These are phyloP conservation scores for Emmonsia crescens DNA, from an alignment of 2,329 filamentous ascomycete species.

Conservation along the genomic window DNA sequence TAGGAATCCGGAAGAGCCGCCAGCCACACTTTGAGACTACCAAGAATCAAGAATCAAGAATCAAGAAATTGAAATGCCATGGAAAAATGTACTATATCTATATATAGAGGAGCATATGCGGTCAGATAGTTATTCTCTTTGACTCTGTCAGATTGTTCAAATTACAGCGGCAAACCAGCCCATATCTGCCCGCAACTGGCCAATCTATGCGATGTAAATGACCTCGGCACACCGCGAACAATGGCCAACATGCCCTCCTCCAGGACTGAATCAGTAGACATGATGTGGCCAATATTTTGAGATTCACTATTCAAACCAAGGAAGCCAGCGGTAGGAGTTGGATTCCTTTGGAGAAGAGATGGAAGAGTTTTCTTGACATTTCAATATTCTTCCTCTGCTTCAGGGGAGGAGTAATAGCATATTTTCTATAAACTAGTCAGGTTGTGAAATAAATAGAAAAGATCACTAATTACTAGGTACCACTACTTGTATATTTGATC, in stretches of 20 bases:
- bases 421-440: neutral
- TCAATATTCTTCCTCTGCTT: neutral
- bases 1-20: neutral
- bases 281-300: neutral
- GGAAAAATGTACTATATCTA: neutral
- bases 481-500: neutral
- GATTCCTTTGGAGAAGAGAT: neutral
- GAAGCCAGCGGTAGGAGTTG: neutral
- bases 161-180: neutral
- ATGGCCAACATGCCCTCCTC: too few relatives aligned
- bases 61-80: too few relatives aligned
- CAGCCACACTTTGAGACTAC: neutral
- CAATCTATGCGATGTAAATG: neutral
- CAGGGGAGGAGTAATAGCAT: neutral
- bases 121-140: too few relatives aligned
- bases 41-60: neutral
- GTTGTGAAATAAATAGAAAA: neutral
- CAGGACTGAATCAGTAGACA: neutral
- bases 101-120: neutral
- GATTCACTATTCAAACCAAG: too few relatives aligned
- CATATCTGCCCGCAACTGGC: neutral
- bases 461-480: slow-evolving; percentile 1
- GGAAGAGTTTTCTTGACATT: neutral
- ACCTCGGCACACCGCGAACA: neutral
- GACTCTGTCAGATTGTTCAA: too few relatives aligned